A percentile compares a stretch with the other conserved stretches of the same genome.
Conservation (phyloP, 345 rosid species). For the Ricinus communis region DNA sequence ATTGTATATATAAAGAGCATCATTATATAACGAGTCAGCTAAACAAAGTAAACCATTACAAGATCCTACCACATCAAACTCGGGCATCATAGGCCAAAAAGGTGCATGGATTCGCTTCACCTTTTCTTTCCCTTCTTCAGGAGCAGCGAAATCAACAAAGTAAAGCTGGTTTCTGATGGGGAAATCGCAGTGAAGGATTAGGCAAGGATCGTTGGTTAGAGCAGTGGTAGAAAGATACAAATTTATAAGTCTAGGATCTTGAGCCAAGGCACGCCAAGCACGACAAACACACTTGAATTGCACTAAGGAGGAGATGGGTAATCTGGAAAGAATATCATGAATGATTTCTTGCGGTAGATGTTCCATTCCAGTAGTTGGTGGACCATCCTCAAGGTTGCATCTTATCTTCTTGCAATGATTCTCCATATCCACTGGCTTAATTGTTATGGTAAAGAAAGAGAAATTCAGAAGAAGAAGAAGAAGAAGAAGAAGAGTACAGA, state of each 20-base stretch:
- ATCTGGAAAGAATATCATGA: constrained; percentile 58
- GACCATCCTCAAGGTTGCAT: constrained; percentile 14
- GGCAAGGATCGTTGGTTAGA: constrained; percentile 31
- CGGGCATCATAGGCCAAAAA: constrained; percentile 30
- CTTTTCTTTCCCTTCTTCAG: not conserved
- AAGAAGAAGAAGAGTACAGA: constrained; percentile 14
- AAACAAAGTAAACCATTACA: constrained; percentile 47
- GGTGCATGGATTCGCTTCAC: constrained; percentile 35
- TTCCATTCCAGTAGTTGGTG: constrained; percentile 36
- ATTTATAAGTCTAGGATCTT: constrained; percentile 27
- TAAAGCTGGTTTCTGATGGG: constrained; percentile 43
- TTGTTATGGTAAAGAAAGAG: too few relatives aligned
- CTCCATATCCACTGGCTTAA: constrained; percentile 11
- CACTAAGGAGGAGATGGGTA: constrained; percentile 45
- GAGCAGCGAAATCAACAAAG: constrained; percentile 34
- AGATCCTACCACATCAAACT: constrained; percentile 46
- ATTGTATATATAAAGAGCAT: constrained; percentile 29
- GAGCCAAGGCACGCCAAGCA: constrained; percentile 35
- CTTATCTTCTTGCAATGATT: constrained; percentile 27
- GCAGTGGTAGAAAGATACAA: constrained; percentile 6
- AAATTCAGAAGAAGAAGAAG: not conserved
- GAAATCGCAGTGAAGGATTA: constrained; percentile 41
- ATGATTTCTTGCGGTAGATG: constrained; percentile 58
- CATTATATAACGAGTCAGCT: constrained; percentile 28
- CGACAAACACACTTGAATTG: constrained; percentile 41